Conservation (phyloP, 805 yeast genomes). For the Yarrowia porcina region DNA sequence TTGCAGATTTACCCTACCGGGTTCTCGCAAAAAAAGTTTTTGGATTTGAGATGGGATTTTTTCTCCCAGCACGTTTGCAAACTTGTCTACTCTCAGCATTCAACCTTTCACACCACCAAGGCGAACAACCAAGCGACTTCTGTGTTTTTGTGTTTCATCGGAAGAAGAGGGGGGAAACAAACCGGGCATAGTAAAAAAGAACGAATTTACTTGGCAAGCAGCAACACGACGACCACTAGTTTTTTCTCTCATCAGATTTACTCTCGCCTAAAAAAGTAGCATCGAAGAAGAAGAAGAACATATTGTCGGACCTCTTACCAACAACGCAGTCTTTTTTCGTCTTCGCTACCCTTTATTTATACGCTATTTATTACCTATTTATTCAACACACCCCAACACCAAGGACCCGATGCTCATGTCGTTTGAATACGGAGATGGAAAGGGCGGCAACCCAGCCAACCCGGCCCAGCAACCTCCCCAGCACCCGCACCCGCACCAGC, state of each 20-base stretch:
- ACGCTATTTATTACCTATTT: slow-evolving; percentile 23
- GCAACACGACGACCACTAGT: neutral
- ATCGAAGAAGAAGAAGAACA: neutral
- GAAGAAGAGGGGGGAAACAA: slow-evolving; percentile 26
- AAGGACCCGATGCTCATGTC: slow-evolving; percentile 26
- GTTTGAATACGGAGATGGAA: slow-evolving; percentile 23
- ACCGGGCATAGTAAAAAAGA: slow-evolving; percentile 21
- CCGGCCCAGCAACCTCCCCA: neutral
- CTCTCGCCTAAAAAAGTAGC: neutral
- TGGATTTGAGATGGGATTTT: neutral
- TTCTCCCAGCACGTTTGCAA: slow-evolving; percentile 11
- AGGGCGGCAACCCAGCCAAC: slow-evolving; percentile 5
- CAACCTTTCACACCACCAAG: slow-evolving; percentile 12
- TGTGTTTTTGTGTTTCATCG: slow-evolving; percentile 23
- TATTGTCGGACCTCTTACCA: too few species aligned
- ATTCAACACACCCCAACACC: neutral
- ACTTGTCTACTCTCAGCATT: slow-evolving; percentile 14
- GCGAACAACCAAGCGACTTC: neutral
- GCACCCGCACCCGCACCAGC: slow-evolving; percentile 1
- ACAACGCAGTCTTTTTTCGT: neutral
- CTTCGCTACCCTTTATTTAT: slow-evolving; percentile 9
- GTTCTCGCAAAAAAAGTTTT: neutral
- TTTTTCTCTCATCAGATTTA: too few species aligned
- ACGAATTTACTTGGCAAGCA: neutral
- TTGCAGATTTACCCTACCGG: slow-evolving; percentile 24